Evolutionary conservation across 73 alveolate species (phyloP).

Genomic region (Symbiodinium pilosum): DNA sequence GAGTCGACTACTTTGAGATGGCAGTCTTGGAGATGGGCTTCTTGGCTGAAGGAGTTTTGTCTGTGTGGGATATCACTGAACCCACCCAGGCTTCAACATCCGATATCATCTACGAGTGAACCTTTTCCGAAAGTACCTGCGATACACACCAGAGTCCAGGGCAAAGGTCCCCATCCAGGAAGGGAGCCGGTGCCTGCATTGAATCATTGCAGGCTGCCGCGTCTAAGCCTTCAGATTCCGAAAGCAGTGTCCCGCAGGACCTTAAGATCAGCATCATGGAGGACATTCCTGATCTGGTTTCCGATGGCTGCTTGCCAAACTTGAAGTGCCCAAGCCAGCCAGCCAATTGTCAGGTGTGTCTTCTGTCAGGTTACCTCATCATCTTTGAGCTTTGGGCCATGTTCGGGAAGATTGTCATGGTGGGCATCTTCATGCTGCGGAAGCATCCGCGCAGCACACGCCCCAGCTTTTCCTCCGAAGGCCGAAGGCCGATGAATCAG

Average conservation of each 20-base stretch:
- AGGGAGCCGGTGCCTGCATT: too few relatives aligned
- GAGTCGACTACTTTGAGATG: constrained; percentile 64
- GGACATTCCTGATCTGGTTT: constrained; percentile 52
- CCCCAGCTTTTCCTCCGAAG: not conserved
- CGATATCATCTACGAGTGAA: constrained; percentile 62
- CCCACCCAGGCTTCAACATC: constrained; percentile 44
- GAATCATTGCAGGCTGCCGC: too few relatives aligned
- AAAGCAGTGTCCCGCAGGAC: not conserved
- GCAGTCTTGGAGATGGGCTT: constrained; percentile 74
- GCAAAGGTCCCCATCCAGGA: constrained; percentile 75
- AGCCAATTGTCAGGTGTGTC: not conserved
- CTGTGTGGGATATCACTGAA: too few relatives aligned
- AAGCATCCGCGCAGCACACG: constrained; percentile 36
- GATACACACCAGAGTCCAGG: constrained; percentile 44
- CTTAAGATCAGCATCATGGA: constrained; percentile 74
- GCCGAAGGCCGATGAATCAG: too few relatives aligned
- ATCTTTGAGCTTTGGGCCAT: constrained; percentile 76
- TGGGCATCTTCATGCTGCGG: constrained; percentile 55
- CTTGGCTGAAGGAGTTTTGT: not conserved
- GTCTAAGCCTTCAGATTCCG: too few relatives aligned
- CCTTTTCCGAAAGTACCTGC: constrained; percentile 75
- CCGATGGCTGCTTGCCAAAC: constrained; percentile 13
- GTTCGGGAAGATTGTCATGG: constrained; percentile 76
- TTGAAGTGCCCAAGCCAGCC: not conserved
- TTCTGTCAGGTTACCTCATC: constrained; percentile 47